Evolutionary conservation across 2,329 filamentous ascomycete genomes (phyloP).

Genomic region (Massarina eburnea): DNA sequence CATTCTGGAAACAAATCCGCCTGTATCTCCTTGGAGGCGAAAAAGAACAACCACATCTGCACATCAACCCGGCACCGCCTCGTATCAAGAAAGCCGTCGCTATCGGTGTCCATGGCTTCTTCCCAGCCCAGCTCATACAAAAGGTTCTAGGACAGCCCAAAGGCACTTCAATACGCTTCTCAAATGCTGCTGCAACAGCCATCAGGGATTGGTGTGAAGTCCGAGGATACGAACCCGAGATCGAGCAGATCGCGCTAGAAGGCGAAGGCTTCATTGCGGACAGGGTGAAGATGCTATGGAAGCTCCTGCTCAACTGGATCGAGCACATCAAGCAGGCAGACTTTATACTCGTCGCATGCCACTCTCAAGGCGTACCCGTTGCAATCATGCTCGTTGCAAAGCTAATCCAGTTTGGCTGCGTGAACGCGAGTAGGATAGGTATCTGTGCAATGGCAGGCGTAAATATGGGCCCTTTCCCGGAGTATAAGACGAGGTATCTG

Average conservation of each 20-base stretch:
- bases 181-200: constrained; percentile 79
- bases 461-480: constrained; percentile 86
- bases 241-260: constrained; percentile 92
- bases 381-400: constrained; percentile 90
- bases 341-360: constrained; percentile 87
- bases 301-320: constrained; percentile 90
- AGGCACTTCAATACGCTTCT: constrained; percentile 91
- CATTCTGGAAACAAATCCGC: constrained; percentile 48
- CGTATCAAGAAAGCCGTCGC: constrained; percentile 83
- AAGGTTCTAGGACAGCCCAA: constrained; percentile 92
- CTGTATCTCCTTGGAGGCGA: constrained; percentile 49
- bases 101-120: constrained; percentile 92
- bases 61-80: constrained; percentile 66
- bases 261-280: constrained; percentile 91
- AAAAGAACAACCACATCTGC: constrained; percentile 67
- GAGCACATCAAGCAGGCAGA: constrained; percentile 86
- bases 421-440: constrained; percentile 75
- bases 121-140: constrained; percentile 84
- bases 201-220: constrained; percentile 80
- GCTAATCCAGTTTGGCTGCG: constrained; percentile 84
- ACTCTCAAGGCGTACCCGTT: constrained; percentile 94
- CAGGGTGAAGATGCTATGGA: constrained; percentile 90
- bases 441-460: constrained; percentile 91
- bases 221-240: constrained; percentile 70
- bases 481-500: constrained; percentile 86